A percentile compares a stretch with the other conserved stretches of the same genome.
phyloP scores from a whole-genome alignment of 495 filamentous ascomycete genomes.

The Aspergillus asperescens region DNA sequence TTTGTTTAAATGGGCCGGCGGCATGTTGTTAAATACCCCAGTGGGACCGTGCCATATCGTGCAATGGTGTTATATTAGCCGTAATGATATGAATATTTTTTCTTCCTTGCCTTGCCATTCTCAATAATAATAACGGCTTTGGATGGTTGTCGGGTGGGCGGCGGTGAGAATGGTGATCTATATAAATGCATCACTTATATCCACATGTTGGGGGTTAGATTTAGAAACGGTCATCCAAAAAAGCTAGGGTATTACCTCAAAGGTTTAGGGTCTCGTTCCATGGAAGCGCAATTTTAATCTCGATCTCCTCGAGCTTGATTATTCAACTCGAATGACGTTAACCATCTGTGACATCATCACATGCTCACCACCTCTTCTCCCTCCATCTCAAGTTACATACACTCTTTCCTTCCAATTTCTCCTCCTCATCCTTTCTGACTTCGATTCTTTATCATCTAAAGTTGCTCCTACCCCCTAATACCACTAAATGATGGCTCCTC shows the following conservation, averaged over 20 bases:
- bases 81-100: not conserved
- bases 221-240: not conserved
- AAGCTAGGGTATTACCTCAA: too few species aligned
- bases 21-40: not conserved
- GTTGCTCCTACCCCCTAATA: not conserved
- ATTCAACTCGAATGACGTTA: not conserved
- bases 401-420: not conserved
- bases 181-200: too few species aligned
- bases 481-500: conserved; percentile 14
- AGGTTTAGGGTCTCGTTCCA: not conserved
- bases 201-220: not conserved
- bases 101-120: not conserved
- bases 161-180: too few species aligned
- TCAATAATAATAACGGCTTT: too few species aligned
- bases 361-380: conserved; percentile 23
- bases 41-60: not conserved
- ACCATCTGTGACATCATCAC: conserved; percentile 33
- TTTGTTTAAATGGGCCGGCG: not conserved
- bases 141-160: too few species aligned
- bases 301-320: not conserved
- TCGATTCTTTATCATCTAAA: not conserved
- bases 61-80: not conserved
- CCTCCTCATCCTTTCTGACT: not conserved
- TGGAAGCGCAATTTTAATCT: not conserved
- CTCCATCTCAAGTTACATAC: not conserved